Percentiles rank a stretch among this genome's conserved stretches.
Evolutionary conservation across 805 yeast genomes (phyloP).

Genomic region (Starmera quercuum): DNA sequence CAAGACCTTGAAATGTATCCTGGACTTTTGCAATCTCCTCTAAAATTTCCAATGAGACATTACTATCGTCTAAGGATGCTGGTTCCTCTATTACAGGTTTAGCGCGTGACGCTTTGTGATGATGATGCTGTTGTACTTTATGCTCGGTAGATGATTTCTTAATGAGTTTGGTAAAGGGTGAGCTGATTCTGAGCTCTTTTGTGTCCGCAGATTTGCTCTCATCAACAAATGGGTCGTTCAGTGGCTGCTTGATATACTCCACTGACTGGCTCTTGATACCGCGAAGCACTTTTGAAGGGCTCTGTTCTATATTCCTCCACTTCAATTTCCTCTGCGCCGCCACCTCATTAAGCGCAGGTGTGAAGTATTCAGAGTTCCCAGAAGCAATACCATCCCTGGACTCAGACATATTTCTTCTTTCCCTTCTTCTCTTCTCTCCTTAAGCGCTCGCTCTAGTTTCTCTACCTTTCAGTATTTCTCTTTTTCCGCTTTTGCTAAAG

Average conservation of each 20-base stretch:
- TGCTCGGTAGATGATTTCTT: slow-evolving; percentile 2
- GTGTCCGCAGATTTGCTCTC: slow-evolving; percentile 2
- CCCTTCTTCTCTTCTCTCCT: too few species aligned
- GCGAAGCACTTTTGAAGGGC: background rate
- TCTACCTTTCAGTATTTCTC: too few species aligned
- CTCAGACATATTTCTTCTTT: too few species aligned
- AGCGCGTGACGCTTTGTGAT: background rate
- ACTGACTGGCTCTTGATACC: background rate
- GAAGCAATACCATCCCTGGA: too few species aligned
- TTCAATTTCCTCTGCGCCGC: background rate
- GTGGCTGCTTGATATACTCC: background rate
- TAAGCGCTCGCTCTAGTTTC: too few species aligned
- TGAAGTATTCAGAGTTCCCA: too few species aligned
- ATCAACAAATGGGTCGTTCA: slow-evolving; percentile 16
- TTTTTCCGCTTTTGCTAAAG: too few species aligned
- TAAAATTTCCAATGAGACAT: slow-evolving; percentile 42
- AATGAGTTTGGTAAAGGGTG: slow-evolving; percentile 10
- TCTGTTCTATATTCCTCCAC: background rate
- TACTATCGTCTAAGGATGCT: slow-evolving; percentile 27
- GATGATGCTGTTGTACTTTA: slow-evolving; percentile 1
- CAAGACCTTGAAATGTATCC: slow-evolving; percentile 45
- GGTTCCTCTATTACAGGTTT: slow-evolving; percentile 1
- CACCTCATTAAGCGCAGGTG: too few species aligned
- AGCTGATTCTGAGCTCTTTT: slow-evolving; percentile 10
- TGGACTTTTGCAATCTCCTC: slow-evolving; percentile 52